phyloP scores from a whole-genome alignment of 257 asterid species.

The Avicennia marina region DNA sequence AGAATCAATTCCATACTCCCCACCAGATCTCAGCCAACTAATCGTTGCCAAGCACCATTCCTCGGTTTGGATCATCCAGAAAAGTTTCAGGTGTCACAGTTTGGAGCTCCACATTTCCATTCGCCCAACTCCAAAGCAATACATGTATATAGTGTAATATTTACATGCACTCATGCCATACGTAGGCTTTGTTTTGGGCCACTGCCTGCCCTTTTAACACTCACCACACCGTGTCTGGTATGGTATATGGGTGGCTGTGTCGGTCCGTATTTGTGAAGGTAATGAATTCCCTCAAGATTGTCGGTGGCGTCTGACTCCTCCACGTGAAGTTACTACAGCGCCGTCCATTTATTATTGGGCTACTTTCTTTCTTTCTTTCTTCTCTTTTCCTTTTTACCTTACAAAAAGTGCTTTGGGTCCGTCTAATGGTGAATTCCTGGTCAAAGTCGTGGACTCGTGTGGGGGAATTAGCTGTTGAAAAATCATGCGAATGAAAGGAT shows the following conservation, averaged over 20 bases:
- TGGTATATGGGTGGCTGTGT: constrained; percentile 18
- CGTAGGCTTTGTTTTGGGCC: too few relatives aligned
- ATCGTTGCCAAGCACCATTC: constrained; percentile 28
- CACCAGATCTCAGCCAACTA: constrained; percentile 37
- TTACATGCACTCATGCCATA: too few relatives aligned
- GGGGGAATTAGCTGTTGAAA: background rate
- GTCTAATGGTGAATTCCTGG: constrained; percentile 24
- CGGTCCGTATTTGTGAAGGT: too few relatives aligned
- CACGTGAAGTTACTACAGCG: constrained; percentile 25
- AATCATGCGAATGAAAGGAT: constrained; percentile 10
- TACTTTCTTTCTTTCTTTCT: too few relatives aligned
- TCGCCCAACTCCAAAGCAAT: too few relatives aligned
- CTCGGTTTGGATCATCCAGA: background rate
- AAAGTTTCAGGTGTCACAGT: too few relatives aligned
- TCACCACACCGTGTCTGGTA: constrained; percentile 12
- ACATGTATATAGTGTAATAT: too few relatives aligned
- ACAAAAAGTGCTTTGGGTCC: too few relatives aligned
- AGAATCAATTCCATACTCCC: constrained; percentile 15
- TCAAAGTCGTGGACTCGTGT: constrained; percentile 19
- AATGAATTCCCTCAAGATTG: constrained; percentile 23
- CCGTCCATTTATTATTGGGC: constrained; percentile 10
- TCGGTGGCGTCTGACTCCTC: constrained; percentile 44
- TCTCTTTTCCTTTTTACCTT: too few relatives aligned
- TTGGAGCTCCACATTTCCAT: constrained; percentile 10
- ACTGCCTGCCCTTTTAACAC: too few relatives aligned